Base-by-base conservation (phyloP, 1,284 basidiomycete species). In the Calocybe gambosa region DNA sequence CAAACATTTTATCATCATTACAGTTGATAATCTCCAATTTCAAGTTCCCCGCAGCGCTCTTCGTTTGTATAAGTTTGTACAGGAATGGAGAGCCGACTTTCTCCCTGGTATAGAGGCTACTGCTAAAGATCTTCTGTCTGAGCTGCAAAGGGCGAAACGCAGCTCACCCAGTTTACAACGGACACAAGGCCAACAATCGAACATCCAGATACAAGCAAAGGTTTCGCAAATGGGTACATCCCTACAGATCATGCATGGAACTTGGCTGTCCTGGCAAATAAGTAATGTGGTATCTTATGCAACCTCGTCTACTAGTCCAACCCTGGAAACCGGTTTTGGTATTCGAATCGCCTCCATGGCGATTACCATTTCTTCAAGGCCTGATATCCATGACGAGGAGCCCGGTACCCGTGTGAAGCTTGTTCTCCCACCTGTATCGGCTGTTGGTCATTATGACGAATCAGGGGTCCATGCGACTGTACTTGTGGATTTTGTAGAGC, bases 191-290 rank as follows among this genome's bases (percentile, higher is more conserved):
- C 60, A 52, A 26, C 55, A 43, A 28, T 55, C 62, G 5, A 59
- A 62, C 36, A 53, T 79, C 37, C 73, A 80, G 37, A 46, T 86
- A 10, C 76, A 83, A 53, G 67, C 74, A 5, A 66, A 71, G 28
- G 47, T 87, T 5, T 54, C 61, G 5, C 71, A 71, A 12, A 55
- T 78, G 13, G 73, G 73, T 25, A 67, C 86, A 7, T 77, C 76
- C 5, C 70, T 90, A 1, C 87, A 89, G 56, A 80, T 90, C 37
- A 88, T 90, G 83, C 85, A 81, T 51, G 86, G 85, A 13, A 89
- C 86, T 1, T 91, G 88, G 88, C 62, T 90, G 19, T 80, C 82
- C 13, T 89, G 82, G 85, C 75, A 80, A 46, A 64, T 81, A 10
- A 65, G 73, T 45, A 67, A 77, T 41, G 73, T 70, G 0, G 62